Evolutionary conservation across 768 basidiomycete species (phyloP).

Genomic region (Tephrocybe sp.): DNA sequence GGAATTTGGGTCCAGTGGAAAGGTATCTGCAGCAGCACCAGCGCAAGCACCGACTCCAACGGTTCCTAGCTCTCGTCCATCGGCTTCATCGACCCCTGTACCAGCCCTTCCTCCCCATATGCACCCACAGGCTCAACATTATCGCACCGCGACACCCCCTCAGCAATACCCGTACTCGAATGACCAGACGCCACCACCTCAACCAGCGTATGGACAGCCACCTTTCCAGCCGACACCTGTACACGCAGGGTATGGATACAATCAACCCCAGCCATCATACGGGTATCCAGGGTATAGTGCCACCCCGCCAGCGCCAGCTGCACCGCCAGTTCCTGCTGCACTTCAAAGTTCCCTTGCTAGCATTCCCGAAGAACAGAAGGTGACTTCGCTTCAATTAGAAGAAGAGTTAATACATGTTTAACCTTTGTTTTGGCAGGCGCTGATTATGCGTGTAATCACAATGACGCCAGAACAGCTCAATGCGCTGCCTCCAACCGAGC

Average conservation of each 20-base stretch:
- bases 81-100: conserved; percentile 32
- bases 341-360: conserved; percentile 56
- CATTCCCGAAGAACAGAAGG: conserved; percentile 73
- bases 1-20: conserved; percentile 37
- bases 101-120: conserved; percentile 51
- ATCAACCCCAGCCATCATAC: conserved; percentile 18
- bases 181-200: conserved; percentile 18
- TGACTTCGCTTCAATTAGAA: conserved; percentile 22
- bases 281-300: conserved; percentile 11
- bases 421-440: conserved; percentile 4
- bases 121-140: conserved; percentile 30
- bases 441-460: conserved; percentile 19
- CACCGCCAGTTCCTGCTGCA: conserved; percentile 6
- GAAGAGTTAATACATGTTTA: not conserved
- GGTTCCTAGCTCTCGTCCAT: conserved; percentile 24
- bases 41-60: conserved; percentile 23
- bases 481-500: conserved; percentile 68
- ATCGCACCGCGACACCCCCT: conserved; percentile 35
- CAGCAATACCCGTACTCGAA: conserved; percentile 24
- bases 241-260: conserved; percentile 18
- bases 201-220: conserved; percentile 13
- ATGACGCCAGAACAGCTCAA: conserved; percentile 88
- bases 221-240: conserved; percentile 4
- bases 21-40: conserved; percentile 22
- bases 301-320: conserved; percentile 24